Evolutionary conservation across 1,139 yeast species (phyloP).

Genomic region (Geotrichum klebahnii): DNA sequence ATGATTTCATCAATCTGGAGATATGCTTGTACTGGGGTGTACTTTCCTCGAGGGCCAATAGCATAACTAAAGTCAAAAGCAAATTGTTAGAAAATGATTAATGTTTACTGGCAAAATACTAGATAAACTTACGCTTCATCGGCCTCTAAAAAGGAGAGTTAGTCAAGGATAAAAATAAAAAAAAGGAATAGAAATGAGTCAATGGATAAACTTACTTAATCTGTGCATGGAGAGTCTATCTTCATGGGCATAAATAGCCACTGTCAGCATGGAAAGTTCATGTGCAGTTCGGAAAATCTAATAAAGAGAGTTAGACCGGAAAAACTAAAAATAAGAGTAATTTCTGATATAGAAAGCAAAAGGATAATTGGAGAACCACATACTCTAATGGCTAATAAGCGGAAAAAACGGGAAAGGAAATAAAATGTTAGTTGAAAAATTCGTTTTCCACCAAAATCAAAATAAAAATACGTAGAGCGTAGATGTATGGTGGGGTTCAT

Average conservation of each 20-base stretch:
- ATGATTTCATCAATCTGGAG: constrained; percentile 94
- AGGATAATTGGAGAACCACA: constrained; percentile 17
- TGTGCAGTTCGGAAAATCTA: constrained; percentile 91
- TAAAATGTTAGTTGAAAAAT: not conserved
- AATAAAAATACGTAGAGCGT: not conserved
- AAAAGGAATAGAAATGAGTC: constrained; percentile 6
- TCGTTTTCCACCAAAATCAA: not conserved
- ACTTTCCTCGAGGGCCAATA: constrained; percentile 86
- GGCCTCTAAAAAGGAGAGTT: constrained; percentile 33
- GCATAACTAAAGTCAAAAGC: constrained; percentile 49
- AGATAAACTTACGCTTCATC: constrained; percentile 37
- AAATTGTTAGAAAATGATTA: not conserved
- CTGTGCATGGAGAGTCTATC: constrained; percentile 94
- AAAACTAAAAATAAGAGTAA: not conserved
- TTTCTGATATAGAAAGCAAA: not conserved
- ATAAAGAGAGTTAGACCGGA: constrained; percentile 25
- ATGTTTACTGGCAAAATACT: not conserved
- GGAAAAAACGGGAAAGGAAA: constrained; percentile 7
- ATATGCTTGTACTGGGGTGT: constrained; percentile 93
- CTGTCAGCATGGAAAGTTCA: constrained; percentile 95
- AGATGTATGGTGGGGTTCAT: not conserved
- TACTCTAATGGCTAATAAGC: constrained; percentile 29
- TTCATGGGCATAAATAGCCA: constrained; percentile 94
- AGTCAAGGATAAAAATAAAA: not conserved
- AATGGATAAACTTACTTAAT: constrained; percentile 42